Evolutionary conservation across 805 yeast species (phyloP).

Genomic region (Metschnikowia noctiluminum): DNA sequence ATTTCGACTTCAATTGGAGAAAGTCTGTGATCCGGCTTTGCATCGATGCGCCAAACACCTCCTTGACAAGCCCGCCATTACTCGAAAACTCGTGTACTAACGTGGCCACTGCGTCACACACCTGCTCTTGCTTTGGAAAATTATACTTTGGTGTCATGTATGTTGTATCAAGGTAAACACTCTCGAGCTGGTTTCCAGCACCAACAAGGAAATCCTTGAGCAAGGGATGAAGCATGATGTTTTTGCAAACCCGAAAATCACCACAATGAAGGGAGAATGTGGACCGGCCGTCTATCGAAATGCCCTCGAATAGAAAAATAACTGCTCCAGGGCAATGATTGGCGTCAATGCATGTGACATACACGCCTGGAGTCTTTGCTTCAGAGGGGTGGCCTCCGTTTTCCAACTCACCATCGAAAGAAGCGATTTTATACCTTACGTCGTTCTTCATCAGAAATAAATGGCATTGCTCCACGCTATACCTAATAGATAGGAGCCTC

Average conservation of each 20-base stretch:
- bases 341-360: constrained; percentile 71
- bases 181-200: constrained; percentile 40
- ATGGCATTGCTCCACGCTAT: constrained; percentile 52
- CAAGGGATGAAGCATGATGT: constrained; percentile 43
- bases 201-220: constrained; percentile 20
- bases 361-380: constrained; percentile 29
- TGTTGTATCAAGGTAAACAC: constrained; percentile 85
- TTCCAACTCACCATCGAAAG: constrained; percentile 2
- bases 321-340: constrained; percentile 98
- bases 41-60: constrained; percentile 32
- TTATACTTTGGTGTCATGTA: constrained; percentile 71
- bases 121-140: constrained; percentile 75
- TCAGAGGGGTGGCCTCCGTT: constrained; percentile 18
- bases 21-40: constrained; percentile 43
- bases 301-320: constrained; percentile 64
- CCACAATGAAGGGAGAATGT: constrained; percentile 76
- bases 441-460: constrained; percentile 40
- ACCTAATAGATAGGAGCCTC: constrained; percentile 48
- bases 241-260: constrained; percentile 72
- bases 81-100: constrained; percentile 43
- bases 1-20: constrained; percentile 8
- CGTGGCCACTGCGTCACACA: constrained; percentile 56
- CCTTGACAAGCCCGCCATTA: constrained; percentile 21
- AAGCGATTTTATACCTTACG: constrained; percentile 32
- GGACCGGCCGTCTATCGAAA: constrained; percentile 19